Evolutionary conservation across 106 monocot genomes (phyloP), one percentile per base, ranked within the genome.

Genomic region (Dioscorea zingiberensis): DNA sequence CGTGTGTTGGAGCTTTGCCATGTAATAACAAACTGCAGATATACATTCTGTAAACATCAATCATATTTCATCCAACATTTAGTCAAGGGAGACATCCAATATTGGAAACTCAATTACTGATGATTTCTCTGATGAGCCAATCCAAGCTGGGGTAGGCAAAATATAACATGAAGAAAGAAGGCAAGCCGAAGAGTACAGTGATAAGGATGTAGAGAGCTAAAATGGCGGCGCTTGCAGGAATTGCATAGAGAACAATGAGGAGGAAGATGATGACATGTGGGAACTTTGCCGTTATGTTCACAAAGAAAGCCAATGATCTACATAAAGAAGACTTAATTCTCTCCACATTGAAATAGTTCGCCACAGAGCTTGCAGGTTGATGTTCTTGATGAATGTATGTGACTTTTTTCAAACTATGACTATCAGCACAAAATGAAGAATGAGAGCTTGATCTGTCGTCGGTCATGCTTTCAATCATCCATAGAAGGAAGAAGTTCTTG

Each of bases 81-180:
- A 38, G 38, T 38, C 38, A 38, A n/a, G n/a, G n/a, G n/a, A n/a
- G n/a, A n/a, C n/a, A n/a, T n/a, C n/a, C n/a, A n/a, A n/a, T n/a
- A n/a, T n/a, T n/a, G n/a, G n/a, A n/a, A n/a, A n/a, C n/a, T n/a
- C n/a, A n/a, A n/a, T n/a, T n/a, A n/a, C n/a, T 72, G 67, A 72
- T 68, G 30, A 86, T 82, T 63, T 82, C 81, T 72, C 81, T 81
- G 24, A 78, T 54, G 68, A 86, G 81, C 85, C 85, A 86, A 78
- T 81, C 81, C 48, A 86, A 64, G 53, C 68, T 82, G 11, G 75
- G 85, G 66, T 81, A 86, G 2, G 85, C 81, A 78, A 86, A 86
- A 71, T 77, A 82, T n/a, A 86, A 58, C 21, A 86, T 76, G 30
- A 82, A 58, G 65, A 81, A 75, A 0, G 78, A 86, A 51, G 86